Evolutionary conservation across 139 green algal genomes (phyloP).

Genomic region (Mychonastes homosphaera): DNA sequence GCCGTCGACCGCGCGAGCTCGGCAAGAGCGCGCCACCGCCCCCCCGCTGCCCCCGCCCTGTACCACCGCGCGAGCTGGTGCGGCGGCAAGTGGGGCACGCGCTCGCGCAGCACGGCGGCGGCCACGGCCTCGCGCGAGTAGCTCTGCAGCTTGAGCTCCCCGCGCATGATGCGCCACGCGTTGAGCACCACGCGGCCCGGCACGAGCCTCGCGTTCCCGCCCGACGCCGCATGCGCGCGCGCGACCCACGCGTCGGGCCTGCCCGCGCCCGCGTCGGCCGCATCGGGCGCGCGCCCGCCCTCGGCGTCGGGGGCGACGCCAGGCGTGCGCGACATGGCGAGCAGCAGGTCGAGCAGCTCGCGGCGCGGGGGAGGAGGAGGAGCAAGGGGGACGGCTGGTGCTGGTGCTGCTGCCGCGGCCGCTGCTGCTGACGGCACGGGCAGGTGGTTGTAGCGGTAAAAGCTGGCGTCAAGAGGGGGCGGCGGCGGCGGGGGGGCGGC

Average conservation of each 20-base stretch:
- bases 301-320: too few relatives aligned
- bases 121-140: slow-evolving; percentile 75
- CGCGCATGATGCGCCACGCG: slow-evolving; percentile 71
- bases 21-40: slow-evolving; percentile 37
- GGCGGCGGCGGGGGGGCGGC: too few relatives aligned
- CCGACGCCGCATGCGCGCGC: too few relatives aligned
- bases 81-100: slow-evolving; percentile 55
- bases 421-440: too few relatives aligned
- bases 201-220: neutral
- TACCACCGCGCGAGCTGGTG: slow-evolving; percentile 67
- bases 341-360: slow-evolving; percentile 54
- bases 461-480: too few relatives aligned
- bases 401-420: too few relatives aligned
- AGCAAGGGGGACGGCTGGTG: too few relatives aligned
- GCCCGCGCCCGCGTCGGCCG: too few relatives aligned
- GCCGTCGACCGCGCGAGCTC: slow-evolving; percentile 27
- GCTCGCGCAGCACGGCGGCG: slow-evolving; percentile 66
- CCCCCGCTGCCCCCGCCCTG: slow-evolving; percentile 25
- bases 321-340: slow-evolving; percentile 45
- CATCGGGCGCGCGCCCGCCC: too few relatives aligned
- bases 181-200: slow-evolving; percentile 88
- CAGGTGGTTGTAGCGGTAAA: too few relatives aligned
- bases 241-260: too few relatives aligned
- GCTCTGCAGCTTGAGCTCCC: slow-evolving; percentile 69
- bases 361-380: too few relatives aligned